Base-by-base conservation (phyloP, 108 stramenopile species). In the Seminavis robusta region DNA sequence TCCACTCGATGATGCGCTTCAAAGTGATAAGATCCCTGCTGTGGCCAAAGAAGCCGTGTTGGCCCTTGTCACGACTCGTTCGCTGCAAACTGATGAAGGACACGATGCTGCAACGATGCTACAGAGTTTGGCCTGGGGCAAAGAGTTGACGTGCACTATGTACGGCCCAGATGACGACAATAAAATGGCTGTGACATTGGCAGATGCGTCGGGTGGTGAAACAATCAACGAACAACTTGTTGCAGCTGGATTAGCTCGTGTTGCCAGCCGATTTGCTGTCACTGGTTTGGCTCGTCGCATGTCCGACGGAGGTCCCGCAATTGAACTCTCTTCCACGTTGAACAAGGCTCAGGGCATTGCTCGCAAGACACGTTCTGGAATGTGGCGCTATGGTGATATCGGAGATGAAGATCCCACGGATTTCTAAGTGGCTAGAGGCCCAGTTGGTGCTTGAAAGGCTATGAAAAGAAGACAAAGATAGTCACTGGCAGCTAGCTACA, bases 301-400 rank as follows among this genome's bases (percentile, higher is more conserved):
- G 81, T 47, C 73, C 17, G 72, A 80, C 52, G 57, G 67, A 27
- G 60, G 77, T n/a, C 34, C 67, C 1, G 66, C 86, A 45, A 44
- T 67, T 0, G 79, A 79, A 50, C 64, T 92, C 56, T 71, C 74
- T 6, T 71, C 69, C 16, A 74, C 83, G 33, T 61, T 94, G 45
- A 67, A 72, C 36, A 76, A 53, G 19, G 74, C 86, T 13, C 85
- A 92, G 55, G 80, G 86, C 44, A 67, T 44, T 25, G 89, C 94
- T 11, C 80, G 90, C 39, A 72, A 64, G 24, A 62, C 76, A 24
- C 88, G 90, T 46, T 54, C 71, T 41, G 94, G 94, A 15, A 92
- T 94, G 79, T 94, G 94, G 94, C 71, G 82, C 26, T 94, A 94
- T 56, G 94, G 94, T 10, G 94, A 94, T 45, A 77, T 94, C 43